Evolutionary conservation across 441 rosid species (phyloP), one percentile per base, ranked within the genome.

Genomic region (Mallotus repandus): DNA sequence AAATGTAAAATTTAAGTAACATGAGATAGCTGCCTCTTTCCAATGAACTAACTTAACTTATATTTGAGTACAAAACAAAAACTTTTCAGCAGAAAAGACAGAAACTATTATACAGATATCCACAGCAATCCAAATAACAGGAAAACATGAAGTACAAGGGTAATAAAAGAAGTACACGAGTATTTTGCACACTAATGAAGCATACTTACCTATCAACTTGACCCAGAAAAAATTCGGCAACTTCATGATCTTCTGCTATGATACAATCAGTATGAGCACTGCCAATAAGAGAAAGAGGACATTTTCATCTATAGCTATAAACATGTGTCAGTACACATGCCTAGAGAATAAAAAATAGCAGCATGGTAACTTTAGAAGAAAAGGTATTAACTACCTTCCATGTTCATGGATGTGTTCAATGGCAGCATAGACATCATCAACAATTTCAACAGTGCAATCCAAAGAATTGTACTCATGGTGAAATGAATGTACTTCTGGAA

Each of bases 181-280:
- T 29, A 46, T 13, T 46, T 18, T 57, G 29, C 16, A 56, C 48
- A 70, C 16, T 63, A 50, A 53, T 16, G 41, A 74, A 57, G 38
- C 45, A 62, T 3, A 50, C 73, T 68, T 74, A 89, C 98, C 98
- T 96, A 87, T 96, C 98, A 60, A 96, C 94, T 84, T 84, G 94
- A 71, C 76, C 81, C 66, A 91, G 88, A 76, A 96, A 93, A 58
- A 88, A 45, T 82, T 90, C 92, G 9, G 91, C 99, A 68, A 80
- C 88, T 79, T 85, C 86, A 12, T 5, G 35, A 76, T 96, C 97
- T 78, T 90, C 97, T 48, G 99, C 78, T 76, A 93, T 69, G 70
- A 96, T 88, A 82, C 98, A 93, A 74, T 96, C 99, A 48, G 99
- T 96, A 75, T 96, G 99, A 6, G 91, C 94, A 81, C 99, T 96